A percentile compares a stretch with the other conserved stretches of the same genome.
Evolutionary conservation across 208 protist species (phyloP).

Genomic region (Trypanosoma platydactyli): DNA sequence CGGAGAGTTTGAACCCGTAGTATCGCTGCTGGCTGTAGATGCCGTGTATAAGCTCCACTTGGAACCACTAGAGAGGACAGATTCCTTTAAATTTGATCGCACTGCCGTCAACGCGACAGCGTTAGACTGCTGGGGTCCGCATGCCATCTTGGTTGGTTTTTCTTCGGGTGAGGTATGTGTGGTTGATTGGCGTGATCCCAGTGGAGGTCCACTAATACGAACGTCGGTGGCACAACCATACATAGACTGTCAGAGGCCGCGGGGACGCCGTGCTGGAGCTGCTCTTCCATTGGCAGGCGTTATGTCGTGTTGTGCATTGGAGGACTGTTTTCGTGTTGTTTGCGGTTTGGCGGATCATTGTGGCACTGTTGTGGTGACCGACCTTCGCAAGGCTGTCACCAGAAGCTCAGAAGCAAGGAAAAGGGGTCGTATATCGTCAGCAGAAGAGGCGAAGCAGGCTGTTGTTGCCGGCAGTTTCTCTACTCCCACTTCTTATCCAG

Average conservation of each 20-base stretch:
- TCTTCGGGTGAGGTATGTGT: slow-evolving; percentile 61
- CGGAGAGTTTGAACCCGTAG: slow-evolving; percentile 13
- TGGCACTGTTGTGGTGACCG: slow-evolving; percentile 59
- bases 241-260: neutral
- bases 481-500: slow-evolving; percentile 38
- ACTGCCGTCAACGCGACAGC: slow-evolving; percentile 45
- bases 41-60: slow-evolving; percentile 23
- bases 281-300: slow-evolving; percentile 34
- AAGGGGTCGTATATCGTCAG: neutral
- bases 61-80: slow-evolving; percentile 5
- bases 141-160: slow-evolving; percentile 55
- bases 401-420: slow-evolving; percentile 1
- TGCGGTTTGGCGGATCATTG: slow-evolving; percentile 54
- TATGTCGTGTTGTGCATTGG: slow-evolving; percentile 65
- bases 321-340: slow-evolving; percentile 59
- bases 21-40: slow-evolving; percentile 11
- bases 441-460: slow-evolving; percentile 3
- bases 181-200: slow-evolving; percentile 57
- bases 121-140: slow-evolving; percentile 52
- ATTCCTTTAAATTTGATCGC: slow-evolving; percentile 8
- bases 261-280: neutral
- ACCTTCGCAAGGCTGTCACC: slow-evolving; percentile 43
- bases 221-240: slow-evolving; percentile 6
- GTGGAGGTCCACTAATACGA: slow-evolving; percentile 19
- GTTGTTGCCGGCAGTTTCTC: slow-evolving; percentile 22